These are phyloP conservation scores for Hemisphaericaspora lyxosophila DNA, from an alignment of 1,139 yeast species.

Conservation along the genomic window DNA sequence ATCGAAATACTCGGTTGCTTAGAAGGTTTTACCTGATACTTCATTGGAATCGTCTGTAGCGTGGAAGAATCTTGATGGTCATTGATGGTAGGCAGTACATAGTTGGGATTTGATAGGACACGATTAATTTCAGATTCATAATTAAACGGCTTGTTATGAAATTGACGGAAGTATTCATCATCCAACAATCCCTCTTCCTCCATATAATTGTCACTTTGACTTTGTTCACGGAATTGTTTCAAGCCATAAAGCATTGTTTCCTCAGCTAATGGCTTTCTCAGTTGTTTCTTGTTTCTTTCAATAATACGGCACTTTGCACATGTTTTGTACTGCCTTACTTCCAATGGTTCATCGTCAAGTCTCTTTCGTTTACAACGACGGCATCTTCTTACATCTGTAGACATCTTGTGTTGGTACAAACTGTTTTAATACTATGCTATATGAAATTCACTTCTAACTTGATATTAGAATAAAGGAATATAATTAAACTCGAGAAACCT, in stretches of 20 bases:
- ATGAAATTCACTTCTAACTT: too few species aligned
- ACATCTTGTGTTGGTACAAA: constrained; percentile 2
- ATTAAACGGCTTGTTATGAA: constrained; percentile 19
- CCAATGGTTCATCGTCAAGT: constrained; percentile 59
- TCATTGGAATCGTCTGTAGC: constrained; percentile 3
- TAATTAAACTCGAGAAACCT: too few species aligned
- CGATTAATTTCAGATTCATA: constrained; percentile 17
- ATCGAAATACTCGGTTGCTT: constrained; percentile 2
- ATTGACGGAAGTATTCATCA: constrained; percentile 25
- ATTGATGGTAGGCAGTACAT: constrained; percentile 15
- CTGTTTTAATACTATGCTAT: too few species aligned
- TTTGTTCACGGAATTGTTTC: constrained; percentile 48
- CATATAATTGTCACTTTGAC: constrained; percentile 37
- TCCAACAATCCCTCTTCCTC: constrained; percentile 39
- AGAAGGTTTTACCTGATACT: neutral
- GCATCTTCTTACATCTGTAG: constrained; percentile 41
- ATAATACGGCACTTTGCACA: constrained; percentile 62
- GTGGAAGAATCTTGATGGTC: constrained; percentile 1
- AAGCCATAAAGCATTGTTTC: constrained; percentile 51
- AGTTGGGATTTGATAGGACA: constrained; percentile 17
- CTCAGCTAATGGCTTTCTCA: constrained; percentile 48
- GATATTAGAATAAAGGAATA: too few species aligned
- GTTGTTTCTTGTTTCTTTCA: constrained; percentile 50
- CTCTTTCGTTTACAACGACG: constrained; percentile 62
- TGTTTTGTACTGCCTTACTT: constrained; percentile 56